Base-by-base conservation (phyloP, 768 basidiomycete genomes). In the Trametes gibbosa region DNA sequence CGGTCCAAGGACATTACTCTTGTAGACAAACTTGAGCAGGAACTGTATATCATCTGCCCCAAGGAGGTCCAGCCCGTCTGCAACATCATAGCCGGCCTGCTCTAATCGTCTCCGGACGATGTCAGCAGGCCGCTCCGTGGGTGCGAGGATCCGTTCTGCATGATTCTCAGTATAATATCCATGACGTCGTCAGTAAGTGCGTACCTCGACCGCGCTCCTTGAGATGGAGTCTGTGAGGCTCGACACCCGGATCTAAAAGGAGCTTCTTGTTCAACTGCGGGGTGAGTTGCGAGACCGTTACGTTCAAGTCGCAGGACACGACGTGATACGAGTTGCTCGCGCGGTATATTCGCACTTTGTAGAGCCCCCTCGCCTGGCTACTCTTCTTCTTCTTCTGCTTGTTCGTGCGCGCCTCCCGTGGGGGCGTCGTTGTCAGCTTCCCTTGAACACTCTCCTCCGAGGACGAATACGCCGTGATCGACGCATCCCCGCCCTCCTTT, bases 1-100 rank as follows among this genome's bases (percentile, higher is more conserved):
- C 48, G 84, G 78, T 13, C 83, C 85, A 17, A 92, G 77, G 16
- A 84, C 76, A 61, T 85, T 85, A 65, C 83, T 87, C 70, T 95
- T 93, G 75, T 90, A 98, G 19, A 95, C 84, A 66, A 98, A 96
- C 66, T 88, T 90, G 71, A 93, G 81, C 24, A 99, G 78, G 69
- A 95, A 95, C 5, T 85, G 82, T 61, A 97, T 76, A 53, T 91
- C 90, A 32, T 92, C 89, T 4, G 82, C 82, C 0, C 86, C 87
- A 7, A 97, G 77, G 42, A 87, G 79, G 58, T 93, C 88, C 7
- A 89, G 72, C 40, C 87, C 86, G 69, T 99, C 96, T 17, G 83
- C 80, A 21, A 84, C 81, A 50, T 88, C 85, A 65, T 94, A 98
- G 0, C 96, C 95, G 3, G 94, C 93, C 69, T 96, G 92, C 64